Percentiles rank a stretch among this genome's conserved stretches.
phyloP scores from a whole-genome alignment of 2,329 filamentous ascomycete genomes.

The Stemphylium vesicarium region DNA sequence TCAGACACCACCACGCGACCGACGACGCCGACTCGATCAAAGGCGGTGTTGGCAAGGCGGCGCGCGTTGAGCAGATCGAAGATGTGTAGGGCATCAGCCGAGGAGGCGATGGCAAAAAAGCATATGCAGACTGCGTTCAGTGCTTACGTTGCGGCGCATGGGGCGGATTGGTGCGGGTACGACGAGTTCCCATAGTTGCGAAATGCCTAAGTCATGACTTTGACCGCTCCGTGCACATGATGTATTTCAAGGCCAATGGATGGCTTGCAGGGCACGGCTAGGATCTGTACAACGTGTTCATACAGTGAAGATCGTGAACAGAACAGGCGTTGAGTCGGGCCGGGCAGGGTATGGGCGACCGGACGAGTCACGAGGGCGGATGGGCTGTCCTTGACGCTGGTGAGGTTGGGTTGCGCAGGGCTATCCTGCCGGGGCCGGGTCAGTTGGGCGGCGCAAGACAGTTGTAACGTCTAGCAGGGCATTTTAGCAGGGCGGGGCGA shows the following conservation, averaged over 20 bases:
- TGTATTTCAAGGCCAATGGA: constrained; percentile 1
- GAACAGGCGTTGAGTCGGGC: constrained; percentile 16
- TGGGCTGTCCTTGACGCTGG: constrained; percentile 8
- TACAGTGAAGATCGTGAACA: constrained; percentile 23
- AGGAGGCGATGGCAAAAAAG: constrained; percentile 14
- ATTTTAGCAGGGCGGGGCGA: constrained; percentile 11
- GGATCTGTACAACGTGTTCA: constrained; percentile 25
- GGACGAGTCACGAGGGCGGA: constrained; percentile 19
- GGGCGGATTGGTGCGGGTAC: constrained; percentile 5
- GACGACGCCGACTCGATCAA: constrained; percentile 37
- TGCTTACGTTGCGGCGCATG: constrained; percentile 14
- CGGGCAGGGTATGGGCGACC: constrained; percentile 2
- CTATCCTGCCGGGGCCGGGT: constrained; percentile 18
- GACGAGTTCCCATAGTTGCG: background rate
- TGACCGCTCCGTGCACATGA: constrained; percentile 1
- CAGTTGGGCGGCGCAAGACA: constrained; percentile 14
- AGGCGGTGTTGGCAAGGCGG: constrained; percentile 25
- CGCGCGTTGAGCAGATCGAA: constrained; percentile 39
- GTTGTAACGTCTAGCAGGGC: constrained; percentile 9
- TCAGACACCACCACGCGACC: constrained; percentile 40
- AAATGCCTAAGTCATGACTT: constrained; percentile 5
- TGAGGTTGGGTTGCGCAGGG: constrained; percentile 21
- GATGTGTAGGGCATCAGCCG: constrained; percentile 23
- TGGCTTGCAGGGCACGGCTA: background rate
- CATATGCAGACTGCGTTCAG: constrained; percentile 3